Base-by-base conservation (phyloP, 1,284 basidiomycete genomes). In the Sphaerobolus stellatus region DNA sequence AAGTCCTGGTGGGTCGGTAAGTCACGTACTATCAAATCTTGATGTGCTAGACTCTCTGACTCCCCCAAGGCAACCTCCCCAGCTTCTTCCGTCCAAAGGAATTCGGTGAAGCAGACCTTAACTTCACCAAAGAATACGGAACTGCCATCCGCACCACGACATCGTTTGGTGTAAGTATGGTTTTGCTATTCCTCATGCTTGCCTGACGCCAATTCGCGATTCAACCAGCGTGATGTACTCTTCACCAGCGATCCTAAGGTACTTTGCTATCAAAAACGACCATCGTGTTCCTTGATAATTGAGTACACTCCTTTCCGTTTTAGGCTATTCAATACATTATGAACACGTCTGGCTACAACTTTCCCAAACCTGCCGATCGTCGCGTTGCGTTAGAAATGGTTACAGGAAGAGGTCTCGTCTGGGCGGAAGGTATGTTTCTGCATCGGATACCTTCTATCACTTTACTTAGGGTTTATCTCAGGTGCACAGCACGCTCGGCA, bases 181-280 rank as follows among this genome's bases (percentile, higher is more conserved):
- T 18, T n/a, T 11, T 38, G 27, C 22, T 45, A 16, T 25, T 9
- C 27, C 16, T 11, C 13, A 13, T 14, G 14, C 29, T 18, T 20
- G 11, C 16, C 38, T 45, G 16, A 9, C 11, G 16, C 43, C 18
- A 31, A 25, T 2, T 18, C 16, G 25, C 14, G 14, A 4, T 34
- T 5, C 4, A 33, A 30, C n/a, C 56, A 76, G 75, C 72, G 76
- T 60, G 72, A 76, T 56, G 70, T 75, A 13, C 65, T 78, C 28
- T 53, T 75, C 27, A 68, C 77, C 52, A 73, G 75, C 0, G 75
- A 79, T 54, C 71, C 75, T 14, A 76, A 76, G 56, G 73, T 48
- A 13, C 20, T 9, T 44, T 22, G 18, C n/a, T 27, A 4, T 22
- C 3, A 14, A 1, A 41, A 16, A 16, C 13, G 13, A 9, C 13